Conservation (phyloP, 805 yeast genomes). For the Ogataea pilisensis region DNA sequence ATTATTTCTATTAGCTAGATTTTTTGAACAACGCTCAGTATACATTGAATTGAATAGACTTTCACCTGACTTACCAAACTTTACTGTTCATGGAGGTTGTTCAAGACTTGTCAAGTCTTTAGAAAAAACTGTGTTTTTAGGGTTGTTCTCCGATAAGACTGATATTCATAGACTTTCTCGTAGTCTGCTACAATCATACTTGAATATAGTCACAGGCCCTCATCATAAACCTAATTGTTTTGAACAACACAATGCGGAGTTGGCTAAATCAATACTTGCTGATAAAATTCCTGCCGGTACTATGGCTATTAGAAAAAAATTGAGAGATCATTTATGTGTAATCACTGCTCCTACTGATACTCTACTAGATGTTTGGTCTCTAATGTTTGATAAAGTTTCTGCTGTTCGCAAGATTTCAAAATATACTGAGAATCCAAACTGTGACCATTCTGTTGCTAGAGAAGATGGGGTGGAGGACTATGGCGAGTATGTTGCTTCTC, state of each 20-base stretch:
- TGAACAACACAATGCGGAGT: slow-evolving; percentile 29
- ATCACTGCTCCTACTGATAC: slow-evolving; percentile 35
- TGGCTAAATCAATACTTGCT: slow-evolving; percentile 41
- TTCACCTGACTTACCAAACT: background rate
- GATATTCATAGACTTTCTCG: slow-evolving; percentile 48
- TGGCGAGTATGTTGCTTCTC: slow-evolving; percentile 69
- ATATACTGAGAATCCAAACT: slow-evolving; percentile 7
- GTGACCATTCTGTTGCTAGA: slow-evolving; percentile 5
- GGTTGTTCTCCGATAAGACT: slow-evolving; percentile 47
- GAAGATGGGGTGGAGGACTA: slow-evolving; percentile 29
- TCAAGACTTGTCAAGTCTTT: slow-evolving; percentile 34
- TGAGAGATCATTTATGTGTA: slow-evolving; percentile 40
- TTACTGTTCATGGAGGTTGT: slow-evolving; percentile 28
- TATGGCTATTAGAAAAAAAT: slow-evolving; percentile 67
- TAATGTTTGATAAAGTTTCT: slow-evolving; percentile 38
- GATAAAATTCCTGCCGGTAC: slow-evolving; percentile 67
- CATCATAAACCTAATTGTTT: slow-evolving; percentile 24
- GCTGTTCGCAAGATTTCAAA: slow-evolving; percentile 3
- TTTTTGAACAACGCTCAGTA: slow-evolving; percentile 34
- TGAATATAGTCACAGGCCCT: slow-evolving; percentile 15
- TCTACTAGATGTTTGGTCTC: slow-evolving; percentile 37
- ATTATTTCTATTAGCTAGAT: slow-evolving; percentile 36
- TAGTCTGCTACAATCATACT: slow-evolving; percentile 32
- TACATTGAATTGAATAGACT: slow-evolving; percentile 8
- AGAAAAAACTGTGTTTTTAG: slow-evolving; percentile 49